phyloP scores from a whole-genome alignment of 345 rosid genomes.

The Gossypium bickii region DNA sequence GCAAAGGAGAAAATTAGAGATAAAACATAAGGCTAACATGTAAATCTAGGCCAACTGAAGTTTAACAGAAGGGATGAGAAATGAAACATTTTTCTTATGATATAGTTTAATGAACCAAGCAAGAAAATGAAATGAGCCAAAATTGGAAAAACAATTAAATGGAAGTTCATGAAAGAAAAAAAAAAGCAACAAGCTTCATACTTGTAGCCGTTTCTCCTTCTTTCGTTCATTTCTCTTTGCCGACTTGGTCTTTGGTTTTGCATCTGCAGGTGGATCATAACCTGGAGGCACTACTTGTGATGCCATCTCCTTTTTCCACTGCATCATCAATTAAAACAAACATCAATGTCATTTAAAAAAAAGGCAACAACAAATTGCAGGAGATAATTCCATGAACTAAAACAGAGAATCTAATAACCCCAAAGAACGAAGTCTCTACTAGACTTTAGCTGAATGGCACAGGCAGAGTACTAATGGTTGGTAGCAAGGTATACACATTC shows the following conservation, averaged over 20 bases:
- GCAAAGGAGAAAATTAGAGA: background rate
- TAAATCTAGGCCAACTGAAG: background rate
- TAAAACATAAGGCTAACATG: background rate
- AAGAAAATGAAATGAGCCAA: background rate
- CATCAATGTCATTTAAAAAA: no score
- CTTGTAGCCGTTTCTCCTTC: constrained; percentile 90
- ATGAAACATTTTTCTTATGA: background rate
- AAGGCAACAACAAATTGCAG: background rate
- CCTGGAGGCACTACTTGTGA: constrained; percentile 73
- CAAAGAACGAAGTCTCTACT: background rate
- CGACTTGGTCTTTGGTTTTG: constrained; percentile 77
- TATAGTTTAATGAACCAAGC: background rate
- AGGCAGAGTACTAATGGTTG: background rate
- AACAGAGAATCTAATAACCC: background rate
- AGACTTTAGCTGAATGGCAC: background rate
- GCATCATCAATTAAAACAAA: constrained; percentile 19
- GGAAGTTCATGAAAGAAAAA: background rate
- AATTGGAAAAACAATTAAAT: background rate
- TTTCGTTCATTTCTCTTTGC: constrained; percentile 80
- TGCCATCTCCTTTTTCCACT: constrained; percentile 79
- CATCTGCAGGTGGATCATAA: constrained; percentile 50
- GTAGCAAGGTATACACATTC: background rate
- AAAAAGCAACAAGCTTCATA: constrained; percentile 17
- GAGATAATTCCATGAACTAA: background rate
- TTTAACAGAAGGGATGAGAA: background rate